Base-by-base conservation (phyloP, 805 yeast genomes). In the Komagataella ulmi region DNA sequence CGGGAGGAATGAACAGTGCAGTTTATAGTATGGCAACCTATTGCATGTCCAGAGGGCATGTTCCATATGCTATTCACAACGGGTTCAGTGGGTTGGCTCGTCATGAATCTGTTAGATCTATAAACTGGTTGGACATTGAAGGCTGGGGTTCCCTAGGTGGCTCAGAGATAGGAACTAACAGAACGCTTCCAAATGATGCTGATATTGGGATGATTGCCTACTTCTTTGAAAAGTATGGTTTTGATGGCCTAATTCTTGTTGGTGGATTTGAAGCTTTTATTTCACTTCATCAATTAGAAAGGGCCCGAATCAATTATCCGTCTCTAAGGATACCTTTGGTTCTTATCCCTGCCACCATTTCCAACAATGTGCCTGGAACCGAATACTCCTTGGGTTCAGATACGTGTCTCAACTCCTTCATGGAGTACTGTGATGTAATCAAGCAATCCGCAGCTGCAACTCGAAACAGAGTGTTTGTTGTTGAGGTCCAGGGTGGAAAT, bases 231-330 rank as follows among this genome's bases (percentile, higher is more conserved):
- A 88, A 88, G 68, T 83, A 82, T 67, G 71, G 77, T 52, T 81
- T 93, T 63, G 93, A 93, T 63, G 99, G 98, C 45, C 76, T 91
- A 57, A 77, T 93, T 55, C 76, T 93, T 53, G 82, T 93, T 55
- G 99, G 99, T 58, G 99, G 99, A 0, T 93, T 90, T 63, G 99
- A 93, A 73, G 98, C 97, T n/a, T 93, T 83, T 74, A 76, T 76
- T 8, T 80, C 97, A 1, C 75, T 93, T 58, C 80, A 86, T 60
- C 86, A 89, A 71, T 76, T 93, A 57, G 85, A 86, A 59, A 75
- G 76, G 58, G 88, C 93, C 36, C 80, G 97, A 66, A 58, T 65
- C 14, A 71, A 79, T 54, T 93, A 88, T 70, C 98, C 99, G 47
- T 81, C 91, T 24, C 87, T 93, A 72, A 81, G 91, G 67, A 89